These are phyloP conservation scores for Microdochium bolleyi DNA, from an alignment of 2,329 filamentous ascomycete genomes.

Conservation along the genomic window DNA sequence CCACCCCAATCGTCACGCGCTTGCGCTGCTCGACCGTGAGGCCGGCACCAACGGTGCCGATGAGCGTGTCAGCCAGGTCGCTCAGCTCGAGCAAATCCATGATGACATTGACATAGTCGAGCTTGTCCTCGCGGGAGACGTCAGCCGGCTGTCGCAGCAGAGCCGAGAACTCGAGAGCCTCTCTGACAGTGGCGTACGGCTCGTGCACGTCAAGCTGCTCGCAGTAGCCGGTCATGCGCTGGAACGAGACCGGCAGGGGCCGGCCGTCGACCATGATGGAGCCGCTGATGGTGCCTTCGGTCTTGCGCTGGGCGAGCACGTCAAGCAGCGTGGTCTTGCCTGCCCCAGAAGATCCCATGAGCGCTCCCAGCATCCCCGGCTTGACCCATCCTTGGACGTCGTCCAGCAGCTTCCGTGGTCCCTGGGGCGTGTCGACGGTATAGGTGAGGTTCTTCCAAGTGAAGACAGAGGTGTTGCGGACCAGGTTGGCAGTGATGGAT, in stretches of 20 bases:
- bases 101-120: slow-evolving; percentile 70
- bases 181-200: slow-evolving; percentile 63
- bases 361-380: slow-evolving; percentile 66
- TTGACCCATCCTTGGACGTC: slow-evolving; percentile 80
- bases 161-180: slow-evolving; percentile 69
- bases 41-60: slow-evolving; percentile 40
- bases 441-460: slow-evolving; percentile 70
- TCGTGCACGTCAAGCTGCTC: slow-evolving; percentile 78
- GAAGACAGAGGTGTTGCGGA: slow-evolving; percentile 60
- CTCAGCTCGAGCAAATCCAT: slow-evolving; percentile 54
- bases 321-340: slow-evolving; percentile 83
- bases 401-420: slow-evolving; percentile 64
- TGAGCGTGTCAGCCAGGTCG: slow-evolving; percentile 38
- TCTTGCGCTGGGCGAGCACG: slow-evolving; percentile 71
- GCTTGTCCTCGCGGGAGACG: slow-evolving; percentile 57
- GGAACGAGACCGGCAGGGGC: slow-evolving; percentile 64
- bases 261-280: slow-evolving; percentile 71
- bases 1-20: slow-evolving; percentile 52
- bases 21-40: slow-evolving; percentile 46
- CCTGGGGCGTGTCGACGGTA: slow-evolving; percentile 53
- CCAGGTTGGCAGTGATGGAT: slow-evolving; percentile 24
- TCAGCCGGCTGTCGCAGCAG: slow-evolving; percentile 63
- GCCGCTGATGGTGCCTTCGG: slow-evolving; percentile 67
- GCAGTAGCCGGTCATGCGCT: slow-evolving; percentile 71
- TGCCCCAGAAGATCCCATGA: slow-evolving; percentile 78